phyloP scores from a whole-genome alignment of 2,329 filamentous ascomycete species.

The Microcyclospora tardicrescens region DNA sequence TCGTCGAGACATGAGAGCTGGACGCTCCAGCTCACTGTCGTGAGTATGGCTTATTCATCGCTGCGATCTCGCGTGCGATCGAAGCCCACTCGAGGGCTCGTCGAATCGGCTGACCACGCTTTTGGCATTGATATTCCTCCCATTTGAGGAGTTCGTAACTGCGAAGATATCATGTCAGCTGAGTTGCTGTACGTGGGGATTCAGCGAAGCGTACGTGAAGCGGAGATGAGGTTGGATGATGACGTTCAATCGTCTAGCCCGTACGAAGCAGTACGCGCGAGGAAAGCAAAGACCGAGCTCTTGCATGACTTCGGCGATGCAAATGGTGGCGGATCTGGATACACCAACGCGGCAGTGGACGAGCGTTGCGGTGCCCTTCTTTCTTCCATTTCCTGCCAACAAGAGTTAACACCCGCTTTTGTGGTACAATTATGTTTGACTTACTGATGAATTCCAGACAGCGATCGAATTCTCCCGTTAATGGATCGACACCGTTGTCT shows the following conservation, averaged over 20 bases:
- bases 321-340: constrained; percentile 89
- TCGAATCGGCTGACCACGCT: constrained; percentile 42
- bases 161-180: background rate
- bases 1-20: background rate
- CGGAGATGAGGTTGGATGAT: constrained; percentile 95
- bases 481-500: constrained; percentile 89
- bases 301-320: constrained; percentile 97
- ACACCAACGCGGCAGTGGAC: constrained; percentile 96
- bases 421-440: constrained; percentile 23
- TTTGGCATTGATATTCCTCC: constrained; percentile 64
- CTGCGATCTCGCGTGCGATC: constrained; percentile 76
- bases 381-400: constrained; percentile 58
- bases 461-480: constrained; percentile 71
- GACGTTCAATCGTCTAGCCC: constrained; percentile 82
- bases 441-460: constrained; percentile 88
- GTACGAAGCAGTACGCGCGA: constrained; percentile 89
- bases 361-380: constrained; percentile 67
- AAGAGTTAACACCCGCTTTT: background rate
- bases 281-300: constrained; percentile 69
- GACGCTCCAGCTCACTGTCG: constrained; percentile 33
- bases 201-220: constrained; percentile 51
- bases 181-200: background rate
- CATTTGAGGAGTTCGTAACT: constrained; percentile 83
- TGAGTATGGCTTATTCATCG: constrained; percentile 92
- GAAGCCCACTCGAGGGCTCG: constrained; percentile 86